Percentiles rank a stretch among this genome's conserved stretches.
Conservation (phyloP, 1,284 basidiomycete species). For the Ceratobasidium sp. region DNA sequence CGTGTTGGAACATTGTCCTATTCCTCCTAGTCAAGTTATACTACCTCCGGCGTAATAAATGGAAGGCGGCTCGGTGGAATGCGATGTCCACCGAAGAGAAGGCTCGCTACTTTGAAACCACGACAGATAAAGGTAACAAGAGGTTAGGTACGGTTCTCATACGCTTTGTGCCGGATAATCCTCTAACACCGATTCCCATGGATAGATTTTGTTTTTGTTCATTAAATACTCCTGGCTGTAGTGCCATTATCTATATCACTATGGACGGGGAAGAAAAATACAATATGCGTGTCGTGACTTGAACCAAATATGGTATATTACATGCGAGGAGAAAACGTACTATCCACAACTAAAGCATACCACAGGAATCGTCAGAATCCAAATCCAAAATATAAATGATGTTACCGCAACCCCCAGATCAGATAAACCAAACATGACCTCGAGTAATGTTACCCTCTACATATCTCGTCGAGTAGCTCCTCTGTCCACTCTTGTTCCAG, state of each 20-base stretch:
- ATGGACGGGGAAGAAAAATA: background rate
- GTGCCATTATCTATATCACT: too few species aligned
- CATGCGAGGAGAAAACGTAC: background rate
- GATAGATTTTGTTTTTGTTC: conserved; percentile 25
- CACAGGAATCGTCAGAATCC: conserved; percentile 6
- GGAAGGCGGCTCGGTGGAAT: conserved; percentile 37
- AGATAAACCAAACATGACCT: background rate
- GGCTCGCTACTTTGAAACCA: conserved; percentile 41
- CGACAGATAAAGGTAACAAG: conserved; percentile 38
- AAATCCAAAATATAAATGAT: conserved; percentile 15
- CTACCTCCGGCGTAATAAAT: conserved; percentile 37
- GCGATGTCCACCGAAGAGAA: conserved; percentile 37
- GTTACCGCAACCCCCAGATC: background rate
- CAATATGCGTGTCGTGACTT: background rate
- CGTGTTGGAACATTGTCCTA: conserved; percentile 31
- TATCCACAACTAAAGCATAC: conserved; percentile 20
- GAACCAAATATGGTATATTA: conserved; percentile 10
- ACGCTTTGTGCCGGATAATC: background rate
- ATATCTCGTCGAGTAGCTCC: conserved; percentile 18
- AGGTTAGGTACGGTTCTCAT: conserved; percentile 3
- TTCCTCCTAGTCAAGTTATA: conserved; percentile 38
- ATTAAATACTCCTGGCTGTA: background rate
- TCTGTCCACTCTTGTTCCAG: conserved; percentile 32
- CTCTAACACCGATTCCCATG: background rate
- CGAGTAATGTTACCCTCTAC: background rate